Evolutionary conservation across 78 protist species (phyloP), one percentile per base, ranked within the genome.

Genomic region (Ministeria vibrans): DNA sequence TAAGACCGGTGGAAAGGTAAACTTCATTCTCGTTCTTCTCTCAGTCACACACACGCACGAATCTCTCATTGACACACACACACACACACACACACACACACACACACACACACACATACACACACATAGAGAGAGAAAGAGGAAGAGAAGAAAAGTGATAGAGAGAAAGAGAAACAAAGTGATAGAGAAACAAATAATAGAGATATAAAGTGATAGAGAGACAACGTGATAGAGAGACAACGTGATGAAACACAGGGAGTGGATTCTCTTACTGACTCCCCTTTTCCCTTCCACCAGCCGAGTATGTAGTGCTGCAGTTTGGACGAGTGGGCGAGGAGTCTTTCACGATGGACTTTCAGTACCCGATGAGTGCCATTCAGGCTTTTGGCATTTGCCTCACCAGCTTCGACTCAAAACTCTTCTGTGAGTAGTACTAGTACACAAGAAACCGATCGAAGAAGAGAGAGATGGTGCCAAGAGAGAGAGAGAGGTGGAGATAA

Each of bases 311-410:
- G 15, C 0, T 87, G 80, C 91, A 87, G 66, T 87, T 87, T 28
- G 91, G 91, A 4, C 53, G 82, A 20, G 22, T 70, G 18, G 73
- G 41, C 7, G 43, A 42, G 34, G 43, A 81, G 51, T 11, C n/a
- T 43, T 87, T 87, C 75, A 77, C 80, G 27, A 51, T 83, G 45
- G 91, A 87, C 83, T 83, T 22, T 66, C 81, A 34, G 49, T 30
- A 68, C 69, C 91, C 91, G n/a, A 0, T 87, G 61, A 38, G 78
- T 1, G 59, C 64, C 11, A 63, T 63, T 5, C 87, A 87, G 77
- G 91, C 87, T 9, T 87, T 87, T 23, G 74, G 44, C 34, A 59
- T 83, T 15, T 83, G 80, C 7, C 76, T 87, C 39, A 44, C 78
- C 53, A 2, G 53, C 53, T 75, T 87, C 53, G 91, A 82, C 59